phyloP scores from a whole-genome alignment of 495 filamentous ascomycete species.

The Mytilinidion resinicola region DNA sequence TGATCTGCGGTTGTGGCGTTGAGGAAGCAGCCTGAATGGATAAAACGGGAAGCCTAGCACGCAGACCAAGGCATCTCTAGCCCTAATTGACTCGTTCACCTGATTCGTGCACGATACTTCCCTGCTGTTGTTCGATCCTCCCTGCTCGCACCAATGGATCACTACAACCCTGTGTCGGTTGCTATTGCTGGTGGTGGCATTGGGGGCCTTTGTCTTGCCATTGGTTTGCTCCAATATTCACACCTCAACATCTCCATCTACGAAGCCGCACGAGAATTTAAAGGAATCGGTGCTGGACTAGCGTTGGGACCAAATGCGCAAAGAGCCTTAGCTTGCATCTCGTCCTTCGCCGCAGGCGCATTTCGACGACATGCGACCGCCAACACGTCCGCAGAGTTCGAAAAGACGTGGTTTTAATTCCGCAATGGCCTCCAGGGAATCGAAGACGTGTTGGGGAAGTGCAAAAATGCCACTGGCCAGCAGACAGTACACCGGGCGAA shows the following conservation, averaged over 20 bases:
- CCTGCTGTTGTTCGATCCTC: background rate
- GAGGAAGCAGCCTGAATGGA: too few species aligned
- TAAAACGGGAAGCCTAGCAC: too few species aligned
- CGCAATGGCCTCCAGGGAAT: conserved; percentile 9
- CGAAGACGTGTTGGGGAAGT: conserved; percentile 10
- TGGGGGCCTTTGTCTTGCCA: conserved; percentile 25
- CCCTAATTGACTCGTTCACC: background rate
- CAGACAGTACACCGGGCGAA: conserved; percentile 39
- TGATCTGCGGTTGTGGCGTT: too few species aligned
- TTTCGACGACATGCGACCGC: conserved; percentile 30
- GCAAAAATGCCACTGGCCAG: conserved; percentile 3
- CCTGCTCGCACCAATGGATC: background rate
- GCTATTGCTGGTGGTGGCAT: conserved; percentile 34
- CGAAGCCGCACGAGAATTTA: conserved; percentile 45
- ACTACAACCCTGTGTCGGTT: conserved; percentile 2
- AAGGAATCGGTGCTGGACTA: conserved; percentile 35
- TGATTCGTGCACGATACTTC: background rate
- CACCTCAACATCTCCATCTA: conserved; percentile 46
- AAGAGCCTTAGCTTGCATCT: conserved; percentile 21
- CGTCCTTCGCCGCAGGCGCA: conserved; percentile 15
- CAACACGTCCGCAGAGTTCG: conserved; percentile 33
- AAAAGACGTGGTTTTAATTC: conserved; percentile 18
- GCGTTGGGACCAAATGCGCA: conserved; percentile 26
- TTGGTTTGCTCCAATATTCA: conserved; percentile 24
- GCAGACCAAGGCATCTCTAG: too few species aligned